Evolutionary conservation across 2,329 filamentous ascomycete genomes (phyloP).

Genomic region (Colletotrichum filicis): DNA sequence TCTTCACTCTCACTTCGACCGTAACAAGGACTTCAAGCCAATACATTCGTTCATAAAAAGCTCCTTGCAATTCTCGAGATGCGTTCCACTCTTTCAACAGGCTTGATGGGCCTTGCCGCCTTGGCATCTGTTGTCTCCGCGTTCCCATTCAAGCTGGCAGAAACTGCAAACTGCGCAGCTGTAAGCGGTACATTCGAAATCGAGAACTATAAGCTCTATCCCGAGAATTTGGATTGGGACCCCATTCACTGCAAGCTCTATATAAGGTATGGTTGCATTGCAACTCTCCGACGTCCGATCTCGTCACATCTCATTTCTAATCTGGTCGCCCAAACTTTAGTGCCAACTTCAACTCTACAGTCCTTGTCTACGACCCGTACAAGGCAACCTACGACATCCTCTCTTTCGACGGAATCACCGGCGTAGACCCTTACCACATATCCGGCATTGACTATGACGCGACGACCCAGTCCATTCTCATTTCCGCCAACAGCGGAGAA

Average conservation of each 20-base stretch:
- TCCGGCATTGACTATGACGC: background rate
- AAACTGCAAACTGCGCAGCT: background rate
- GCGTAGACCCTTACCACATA: background rate
- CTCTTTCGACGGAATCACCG: background rate
- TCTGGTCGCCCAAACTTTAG: background rate
- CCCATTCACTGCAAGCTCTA: slow-evolving; percentile 1
- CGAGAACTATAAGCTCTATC: background rate
- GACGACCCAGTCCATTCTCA: background rate
- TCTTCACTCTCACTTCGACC: background rate
- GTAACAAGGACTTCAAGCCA: background rate
- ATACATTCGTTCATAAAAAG: background rate
- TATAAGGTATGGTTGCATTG: background rate
- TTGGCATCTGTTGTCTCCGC: background rate
- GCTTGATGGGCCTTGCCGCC: background rate
- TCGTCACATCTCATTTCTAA: background rate
- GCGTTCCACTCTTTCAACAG: background rate
- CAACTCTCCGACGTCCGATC: background rate
- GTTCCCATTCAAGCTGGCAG: background rate
- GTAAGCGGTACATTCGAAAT: background rate
- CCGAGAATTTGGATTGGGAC: background rate
- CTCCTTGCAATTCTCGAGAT: background rate
- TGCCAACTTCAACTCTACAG: background rate
- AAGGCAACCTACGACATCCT: background rate
- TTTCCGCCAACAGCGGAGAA: background rate
- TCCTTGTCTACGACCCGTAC: background rate